Conservation (phyloP, 208 protist genomes). For the Crithidia thermophila region DNA sequence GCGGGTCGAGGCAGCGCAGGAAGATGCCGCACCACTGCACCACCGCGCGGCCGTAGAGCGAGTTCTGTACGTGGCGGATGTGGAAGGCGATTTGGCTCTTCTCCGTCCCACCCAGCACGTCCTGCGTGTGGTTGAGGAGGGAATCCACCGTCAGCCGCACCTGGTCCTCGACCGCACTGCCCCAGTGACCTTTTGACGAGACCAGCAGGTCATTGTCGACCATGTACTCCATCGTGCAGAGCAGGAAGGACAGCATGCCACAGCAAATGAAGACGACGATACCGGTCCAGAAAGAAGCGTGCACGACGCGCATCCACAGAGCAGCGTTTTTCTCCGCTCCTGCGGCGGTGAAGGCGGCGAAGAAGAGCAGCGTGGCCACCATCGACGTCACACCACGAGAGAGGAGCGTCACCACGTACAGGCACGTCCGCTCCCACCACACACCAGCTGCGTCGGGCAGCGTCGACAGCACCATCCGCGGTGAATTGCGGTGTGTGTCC, state of each 20-base stretch:
- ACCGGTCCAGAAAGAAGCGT: conserved; percentile 56
- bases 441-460: conserved; percentile 25
- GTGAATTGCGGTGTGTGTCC: neutral
- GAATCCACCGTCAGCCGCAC: conserved; percentile 32
- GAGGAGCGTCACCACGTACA: conserved; percentile 46
- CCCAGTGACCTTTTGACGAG: conserved; percentile 56
- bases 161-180: conserved; percentile 65
- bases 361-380: conserved; percentile 43
- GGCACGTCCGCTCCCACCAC: conserved; percentile 28
- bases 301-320: conserved; percentile 40
- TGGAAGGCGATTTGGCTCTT: conserved; percentile 1
- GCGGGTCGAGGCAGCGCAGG: conserved; percentile 53
- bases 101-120: conserved; percentile 33
- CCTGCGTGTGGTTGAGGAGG: conserved; percentile 42
- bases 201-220: conserved; percentile 50
- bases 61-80: conserved; percentile 20
- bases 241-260: conserved; percentile 49
- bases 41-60: conserved; percentile 37
- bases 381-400: conserved; percentile 50
- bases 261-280: conserved; percentile 55
- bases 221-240: conserved; percentile 67
- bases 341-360: conserved; percentile 48
- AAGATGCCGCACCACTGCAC: conserved; percentile 33
- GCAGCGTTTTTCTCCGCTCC: conserved; percentile 44
- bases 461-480: conserved; percentile 9